phyloP scores from a whole-genome alignment of 148 eudicot species.

The Rhododendron williamsianum region DNA sequence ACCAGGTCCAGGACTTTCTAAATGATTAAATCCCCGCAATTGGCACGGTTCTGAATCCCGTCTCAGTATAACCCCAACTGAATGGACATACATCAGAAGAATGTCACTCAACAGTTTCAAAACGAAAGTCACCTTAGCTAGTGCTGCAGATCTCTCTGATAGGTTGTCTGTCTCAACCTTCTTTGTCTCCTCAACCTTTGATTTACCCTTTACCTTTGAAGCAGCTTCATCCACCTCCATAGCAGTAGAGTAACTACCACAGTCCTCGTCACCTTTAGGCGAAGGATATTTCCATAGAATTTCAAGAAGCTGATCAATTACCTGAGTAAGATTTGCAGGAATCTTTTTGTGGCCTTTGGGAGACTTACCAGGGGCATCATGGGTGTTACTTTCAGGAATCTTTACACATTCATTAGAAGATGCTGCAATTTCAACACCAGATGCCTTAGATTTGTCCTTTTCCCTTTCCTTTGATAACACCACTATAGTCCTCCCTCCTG shows the following conservation, averaged over 20 bases:
- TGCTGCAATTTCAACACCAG: constrained; percentile 56
- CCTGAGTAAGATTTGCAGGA: constrained; percentile 80
- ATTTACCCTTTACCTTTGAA: constrained; percentile 72
- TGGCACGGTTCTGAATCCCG: constrained; percentile 78
- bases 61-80: constrained; percentile 69
- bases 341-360: constrained; percentile 78
- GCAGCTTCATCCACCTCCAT: constrained; percentile 84
- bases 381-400: constrained; percentile 53
- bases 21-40: constrained; percentile 41
- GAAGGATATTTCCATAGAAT: constrained; percentile 68
- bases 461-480: constrained; percentile 81
- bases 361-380: constrained; percentile 64
- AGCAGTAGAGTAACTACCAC: constrained; percentile 31
- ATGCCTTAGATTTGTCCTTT: constrained; percentile 57
- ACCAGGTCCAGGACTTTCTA: constrained; percentile 47
- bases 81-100: constrained; percentile 89
- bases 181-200: constrained; percentile 71
- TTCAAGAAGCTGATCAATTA: constrained; percentile 86
- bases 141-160: constrained; percentile 68
- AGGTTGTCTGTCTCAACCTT: constrained; percentile 42
- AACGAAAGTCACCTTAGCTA: constrained; percentile 86
- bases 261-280: constrained; percentile 36
- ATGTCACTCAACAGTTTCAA: constrained; percentile 88
- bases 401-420: constrained; percentile 48
- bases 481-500: constrained; percentile 73